Conservation (phyloP, 345 rosid species). For the Anastatica hierochuntica region DNA sequence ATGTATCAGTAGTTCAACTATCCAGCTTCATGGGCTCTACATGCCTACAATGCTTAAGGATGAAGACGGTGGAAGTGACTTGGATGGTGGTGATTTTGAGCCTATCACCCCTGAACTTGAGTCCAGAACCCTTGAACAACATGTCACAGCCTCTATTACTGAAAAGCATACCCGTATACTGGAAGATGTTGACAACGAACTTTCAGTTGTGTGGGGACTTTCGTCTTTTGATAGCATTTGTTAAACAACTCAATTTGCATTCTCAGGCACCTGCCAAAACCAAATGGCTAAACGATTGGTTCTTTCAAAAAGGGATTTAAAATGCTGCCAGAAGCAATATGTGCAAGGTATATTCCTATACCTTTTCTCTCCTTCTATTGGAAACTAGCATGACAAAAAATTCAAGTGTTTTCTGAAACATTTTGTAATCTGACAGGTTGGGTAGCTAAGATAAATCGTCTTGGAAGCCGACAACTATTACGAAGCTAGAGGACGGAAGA, state of each 20-base stretch:
- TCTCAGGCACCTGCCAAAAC: conserved; percentile 72
- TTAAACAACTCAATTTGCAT: conserved; percentile 2
- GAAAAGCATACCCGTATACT: conserved; percentile 71
- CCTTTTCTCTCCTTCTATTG: neutral
- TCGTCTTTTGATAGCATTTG: neutral
- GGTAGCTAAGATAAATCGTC: conserved; percentile 67
- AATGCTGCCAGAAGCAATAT: conserved; percentile 84
- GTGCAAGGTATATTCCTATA: conserved; percentile 40
- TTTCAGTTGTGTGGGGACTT: conserved; percentile 10
- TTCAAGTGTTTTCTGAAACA: neutral
- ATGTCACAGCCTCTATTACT: conserved; percentile 25
- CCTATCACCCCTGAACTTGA: conserved; percentile 93
- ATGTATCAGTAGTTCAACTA: conserved; percentile 81
- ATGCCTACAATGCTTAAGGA: conserved; percentile 85
- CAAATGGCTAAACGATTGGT: conserved; percentile 92
- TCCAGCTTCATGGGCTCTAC: conserved; percentile 94
- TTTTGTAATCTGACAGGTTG: conserved; percentile 39
- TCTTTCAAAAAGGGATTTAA: conserved; percentile 80
- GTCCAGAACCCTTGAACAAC: conserved; percentile 42
- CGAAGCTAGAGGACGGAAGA: conserved; percentile 45
- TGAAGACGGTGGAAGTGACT: conserved; percentile 80
- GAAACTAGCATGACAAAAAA: too few relatives aligned
- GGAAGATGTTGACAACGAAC: conserved; percentile 97
- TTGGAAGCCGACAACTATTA: conserved; percentile 70
- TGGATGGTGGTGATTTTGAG: conserved; percentile 87